Conservation (phyloP, 345 rosid genomes). For the Turritis glabra region DNA sequence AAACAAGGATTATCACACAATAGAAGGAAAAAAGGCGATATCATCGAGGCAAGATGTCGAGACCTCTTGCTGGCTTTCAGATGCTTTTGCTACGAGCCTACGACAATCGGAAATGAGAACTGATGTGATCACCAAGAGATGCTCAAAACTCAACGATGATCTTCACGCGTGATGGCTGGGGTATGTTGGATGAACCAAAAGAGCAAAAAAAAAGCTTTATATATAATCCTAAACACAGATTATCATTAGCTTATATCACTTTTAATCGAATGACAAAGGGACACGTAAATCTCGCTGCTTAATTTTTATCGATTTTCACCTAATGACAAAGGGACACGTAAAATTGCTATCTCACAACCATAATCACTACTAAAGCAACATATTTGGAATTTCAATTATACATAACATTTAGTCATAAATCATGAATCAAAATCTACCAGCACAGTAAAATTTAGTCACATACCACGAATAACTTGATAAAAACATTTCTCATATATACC, state of each 20-base stretch:
- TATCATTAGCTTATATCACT: too few species aligned
- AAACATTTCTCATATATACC: background rate
- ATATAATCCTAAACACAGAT: too few species aligned
- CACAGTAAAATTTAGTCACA: background rate
- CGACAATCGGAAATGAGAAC: background rate
- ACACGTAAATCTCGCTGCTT: background rate
- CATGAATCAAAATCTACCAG: background rate
- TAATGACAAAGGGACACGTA: background rate
- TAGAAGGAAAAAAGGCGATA: background rate
- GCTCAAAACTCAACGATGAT: background rate
- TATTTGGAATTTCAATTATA: background rate
- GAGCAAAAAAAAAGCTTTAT: background rate
- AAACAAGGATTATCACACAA: background rate
- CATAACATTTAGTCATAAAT: background rate
- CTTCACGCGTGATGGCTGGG: background rate
- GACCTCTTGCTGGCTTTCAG: background rate
- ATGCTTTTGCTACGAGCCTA: background rate
- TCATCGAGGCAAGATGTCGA: too few species aligned
- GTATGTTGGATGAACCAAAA: conserved; percentile 1
- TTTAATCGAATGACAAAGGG: too few species aligned
- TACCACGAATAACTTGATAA: background rate
- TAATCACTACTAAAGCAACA: background rate
- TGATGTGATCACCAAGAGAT: background rate
- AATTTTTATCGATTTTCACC: background rate
- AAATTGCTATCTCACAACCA: too few species aligned